A percentile compares a stretch with the other conserved stretches of the same genome.
phyloP scores from a whole-genome alignment of 2,329 filamentous ascomycete species.

The Neonectria faginata region DNA sequence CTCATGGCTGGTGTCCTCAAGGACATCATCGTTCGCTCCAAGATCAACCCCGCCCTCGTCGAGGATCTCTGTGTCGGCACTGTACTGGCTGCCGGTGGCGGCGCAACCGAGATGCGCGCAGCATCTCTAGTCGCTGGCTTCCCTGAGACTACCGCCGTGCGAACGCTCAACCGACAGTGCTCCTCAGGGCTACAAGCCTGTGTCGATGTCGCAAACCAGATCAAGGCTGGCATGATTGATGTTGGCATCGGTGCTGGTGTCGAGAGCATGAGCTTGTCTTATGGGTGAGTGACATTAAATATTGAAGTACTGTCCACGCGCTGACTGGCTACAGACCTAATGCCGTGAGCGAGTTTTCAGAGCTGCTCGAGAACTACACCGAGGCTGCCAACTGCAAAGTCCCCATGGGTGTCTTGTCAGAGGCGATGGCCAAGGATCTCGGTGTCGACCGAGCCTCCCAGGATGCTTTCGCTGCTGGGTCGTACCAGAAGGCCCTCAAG shows the following conservation, averaged over 20 bases:
- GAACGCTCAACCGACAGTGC: slow-evolving; percentile 93
- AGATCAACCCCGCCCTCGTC: slow-evolving; percentile 87
- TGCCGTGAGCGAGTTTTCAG: slow-evolving; percentile 93
- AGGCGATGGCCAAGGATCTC: slow-evolving; percentile 92
- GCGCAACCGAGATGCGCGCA: slow-evolving; percentile 96
- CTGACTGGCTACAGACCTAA: slow-evolving; percentile 67
- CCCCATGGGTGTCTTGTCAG: slow-evolving; percentile 92
- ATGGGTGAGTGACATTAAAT: slow-evolving; percentile 71
- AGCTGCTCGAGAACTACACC: slow-evolving; percentile 82
- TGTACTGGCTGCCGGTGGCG: slow-evolving; percentile 91
- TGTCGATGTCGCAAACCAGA: slow-evolving; percentile 93
- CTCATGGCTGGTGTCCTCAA: slow-evolving; percentile 86
- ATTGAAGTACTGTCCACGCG: neutral
- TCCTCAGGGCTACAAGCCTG: slow-evolving; percentile 92
- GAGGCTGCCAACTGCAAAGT: slow-evolving; percentile 97
- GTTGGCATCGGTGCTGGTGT: slow-evolving; percentile 93
- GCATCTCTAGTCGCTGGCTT: slow-evolving; percentile 92
- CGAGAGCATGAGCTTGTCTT: slow-evolving; percentile 95
- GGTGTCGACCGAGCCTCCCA: slow-evolving; percentile 78
- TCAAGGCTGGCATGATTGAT: slow-evolving; percentile 92
- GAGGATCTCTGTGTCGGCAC: slow-evolving; percentile 94
- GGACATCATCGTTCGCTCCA: slow-evolving; percentile 83
- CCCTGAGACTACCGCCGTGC: slow-evolving; percentile 85
- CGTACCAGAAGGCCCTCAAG: slow-evolving; percentile 88
- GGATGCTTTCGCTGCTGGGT: slow-evolving; percentile 93